Base-by-base conservation (phyloP, 129 eudicot genomes). In the Artemisia annua region DNA sequence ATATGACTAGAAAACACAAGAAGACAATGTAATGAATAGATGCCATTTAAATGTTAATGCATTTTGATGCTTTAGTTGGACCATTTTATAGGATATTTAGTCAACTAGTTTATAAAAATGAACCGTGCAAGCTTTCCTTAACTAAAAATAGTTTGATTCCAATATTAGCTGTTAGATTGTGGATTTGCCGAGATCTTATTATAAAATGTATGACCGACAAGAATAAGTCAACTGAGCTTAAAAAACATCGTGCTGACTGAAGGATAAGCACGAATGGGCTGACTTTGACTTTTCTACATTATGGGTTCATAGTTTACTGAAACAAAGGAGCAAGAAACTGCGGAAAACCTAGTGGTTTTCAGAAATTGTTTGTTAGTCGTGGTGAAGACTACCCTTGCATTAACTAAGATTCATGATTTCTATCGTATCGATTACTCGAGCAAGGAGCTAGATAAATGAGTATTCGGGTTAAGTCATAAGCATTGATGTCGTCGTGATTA, bases 31-130 rank as follows among this genome's bases (percentile, higher is more conserved):
- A 44, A 12, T 22, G 59, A 44, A 51, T 14, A 6, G 77, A 70
- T 76, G 85, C 71, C 87, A 77, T 86, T 63, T 5, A 32, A 26
- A 50, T 68, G 15, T 51, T 9, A 5, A 48, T 26, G 61, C n/a
- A 50, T 2, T 14, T 68, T 68, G 48, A 14, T 11, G 60, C 2
- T 5, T 26, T 68, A 39, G 19, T 28, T 59, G 43, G 61, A 24
- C 7, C 26, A 26, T 14, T 68, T 50, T 68, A 68, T 6, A 50
- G 16, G 20, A 0, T 7, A 0, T 13, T 68, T 68, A 16, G 56
- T 68, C 55, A 50, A 68, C 62, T 50, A 15, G 48, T 68, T 48
- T 39, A 48, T 48, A 12, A 49, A 19, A 56, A 59, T 57, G 32
- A 10, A 11, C 15, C 2, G 49, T 48, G 9, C 53, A 39, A 65